Evolutionary conservation across 305 asterid genomes (phyloP), one percentile per base, ranked within the genome.

Genomic region (Withania somnifera): DNA sequence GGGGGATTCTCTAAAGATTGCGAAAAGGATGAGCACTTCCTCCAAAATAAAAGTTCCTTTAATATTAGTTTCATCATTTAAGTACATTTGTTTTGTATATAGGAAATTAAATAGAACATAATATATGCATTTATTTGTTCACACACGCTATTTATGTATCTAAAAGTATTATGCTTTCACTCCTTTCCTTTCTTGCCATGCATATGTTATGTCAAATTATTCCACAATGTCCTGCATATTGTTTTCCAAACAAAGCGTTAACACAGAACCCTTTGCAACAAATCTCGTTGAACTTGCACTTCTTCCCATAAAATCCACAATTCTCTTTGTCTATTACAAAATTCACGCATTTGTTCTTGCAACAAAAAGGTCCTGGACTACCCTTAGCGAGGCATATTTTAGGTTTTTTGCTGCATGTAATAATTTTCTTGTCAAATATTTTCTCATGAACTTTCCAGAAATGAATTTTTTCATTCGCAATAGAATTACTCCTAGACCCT

Each of bases 231-330:
- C 75, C 75, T 17, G 8, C 75, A 19, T 66, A 66, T 66, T 81
- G 88, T 69, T 84, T 83, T 80, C 88, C 45, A 0, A 67, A 54
- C 60, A 54, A 83, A 11, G 90, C 87, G 64, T 89, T 93, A 3
- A 89, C 69, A 32, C 94, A 93, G 79, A 83, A 85, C 4, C 96
- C 95, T 53, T 80, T 81, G 89, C 97, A 90, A 81, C 97, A 93
- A 11, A 83, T 84, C 88, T 90, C 92, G 4, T 82, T 56, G 61
- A 60, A 88, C 63, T 83, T 91, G 83, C 97, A 91, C 53, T 64
- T 89, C 2, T 81, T 64, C 6, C 94, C 97, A 79, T 93, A 93
- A 81, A 6, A 85, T 0, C 95, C 92, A 60, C 94, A 93, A 22
- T 91, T 93, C 0, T 47, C 2, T 40, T 84, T 85, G 36, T 90